Conservation (phyloP, 2,329 filamentous ascomycete genomes). For the Fusarium succisae region DNA sequence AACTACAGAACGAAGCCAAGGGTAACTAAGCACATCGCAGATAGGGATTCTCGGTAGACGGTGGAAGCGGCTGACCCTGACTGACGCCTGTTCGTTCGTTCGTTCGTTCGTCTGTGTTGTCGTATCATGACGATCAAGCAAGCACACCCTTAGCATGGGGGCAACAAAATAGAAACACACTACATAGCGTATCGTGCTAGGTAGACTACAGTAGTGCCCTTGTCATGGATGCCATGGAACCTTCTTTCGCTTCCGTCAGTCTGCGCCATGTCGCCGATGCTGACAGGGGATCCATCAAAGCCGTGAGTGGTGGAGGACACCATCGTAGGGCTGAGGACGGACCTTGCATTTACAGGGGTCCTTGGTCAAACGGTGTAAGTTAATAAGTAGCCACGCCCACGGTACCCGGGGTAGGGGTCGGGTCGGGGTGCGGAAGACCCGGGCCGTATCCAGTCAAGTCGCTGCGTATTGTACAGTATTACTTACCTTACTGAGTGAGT, state of each 20-base stretch:
- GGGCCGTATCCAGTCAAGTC: slow-evolving; percentile 22
- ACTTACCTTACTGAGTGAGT: not conserved
- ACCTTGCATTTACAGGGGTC: slow-evolving; percentile 28
- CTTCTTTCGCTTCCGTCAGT: slow-evolving; percentile 20
- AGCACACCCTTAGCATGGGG: slow-evolving; percentile 18
- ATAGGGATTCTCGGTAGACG: slow-evolving; percentile 15
- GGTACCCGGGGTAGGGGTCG: not conserved
- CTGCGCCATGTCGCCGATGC: slow-evolving; percentile 38
- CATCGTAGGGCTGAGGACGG: slow-evolving; percentile 35
- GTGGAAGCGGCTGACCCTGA: slow-evolving; percentile 33
- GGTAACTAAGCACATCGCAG: not conserved
- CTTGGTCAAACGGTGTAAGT: slow-evolving; percentile 10
- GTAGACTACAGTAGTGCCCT: slow-evolving; percentile 15
- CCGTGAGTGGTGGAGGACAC: slow-evolving; percentile 27
- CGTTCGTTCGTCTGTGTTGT: not conserved
- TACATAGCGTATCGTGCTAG: slow-evolving; percentile 6
- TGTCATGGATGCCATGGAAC: slow-evolving; percentile 14
- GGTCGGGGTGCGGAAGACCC: slow-evolving; percentile 24
- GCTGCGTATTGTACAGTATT: slow-evolving; percentile 20
- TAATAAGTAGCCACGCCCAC: slow-evolving; percentile 5
- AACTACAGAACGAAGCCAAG: slow-evolving; percentile 1
- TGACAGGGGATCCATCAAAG: slow-evolving; percentile 29
- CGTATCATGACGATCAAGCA: slow-evolving; percentile 29
- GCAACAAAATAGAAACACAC: slow-evolving; percentile 38
- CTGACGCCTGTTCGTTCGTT: slow-evolving; percentile 31